These are phyloP conservation scores for Fomitopsis serialis DNA, from an alignment of 768 basidiomycete genomes.

Conservation along the genomic window DNA sequence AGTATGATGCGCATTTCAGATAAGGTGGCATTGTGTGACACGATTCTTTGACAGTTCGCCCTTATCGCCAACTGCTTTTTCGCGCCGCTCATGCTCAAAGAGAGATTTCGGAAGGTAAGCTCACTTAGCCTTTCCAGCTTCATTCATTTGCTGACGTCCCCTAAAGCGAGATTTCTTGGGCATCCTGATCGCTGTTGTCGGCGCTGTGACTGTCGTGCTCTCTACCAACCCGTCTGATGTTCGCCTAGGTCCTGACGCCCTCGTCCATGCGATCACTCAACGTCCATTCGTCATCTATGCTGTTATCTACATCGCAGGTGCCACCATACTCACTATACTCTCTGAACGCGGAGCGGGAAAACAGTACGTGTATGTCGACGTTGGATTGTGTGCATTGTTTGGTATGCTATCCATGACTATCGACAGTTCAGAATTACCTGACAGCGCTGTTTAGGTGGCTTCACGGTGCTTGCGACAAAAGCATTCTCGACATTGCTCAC, in stretches of 20 bases:
- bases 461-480: slow-evolving; percentile 92
- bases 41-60: slow-evolving; percentile 51
- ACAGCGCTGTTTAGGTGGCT: slow-evolving; percentile 56
- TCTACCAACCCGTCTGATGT: slow-evolving; percentile 68
- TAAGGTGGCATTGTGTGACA: neutral
- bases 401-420: slow-evolving; percentile 33
- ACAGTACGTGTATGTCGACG: slow-evolving; percentile 74
- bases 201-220: slow-evolving; percentile 90
- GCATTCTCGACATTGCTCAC: slow-evolving; percentile 85
- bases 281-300: slow-evolving; percentile 75
- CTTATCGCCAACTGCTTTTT: slow-evolving; percentile 95
- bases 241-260: slow-evolving; percentile 58
- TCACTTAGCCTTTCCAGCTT: slow-evolving; percentile 9
- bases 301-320: slow-evolving; percentile 51
- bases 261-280: slow-evolving; percentile 66
- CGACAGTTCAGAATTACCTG: neutral
- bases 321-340: slow-evolving; percentile 54
- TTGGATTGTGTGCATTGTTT: slow-evolving; percentile 83
- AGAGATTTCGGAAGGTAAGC: slow-evolving; percentile 73
- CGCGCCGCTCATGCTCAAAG: slow-evolving; percentile 78
- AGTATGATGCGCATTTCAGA: slow-evolving; percentile 23
- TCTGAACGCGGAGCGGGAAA: slow-evolving; percentile 62
- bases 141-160: neutral
- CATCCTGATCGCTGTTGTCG: slow-evolving; percentile 75
- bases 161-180: slow-evolving; percentile 71